Percentiles rank a stretch among this genome's conserved stretches.
Conservation (phyloP, 805 yeast species). For the Candida maesae region DNA sequence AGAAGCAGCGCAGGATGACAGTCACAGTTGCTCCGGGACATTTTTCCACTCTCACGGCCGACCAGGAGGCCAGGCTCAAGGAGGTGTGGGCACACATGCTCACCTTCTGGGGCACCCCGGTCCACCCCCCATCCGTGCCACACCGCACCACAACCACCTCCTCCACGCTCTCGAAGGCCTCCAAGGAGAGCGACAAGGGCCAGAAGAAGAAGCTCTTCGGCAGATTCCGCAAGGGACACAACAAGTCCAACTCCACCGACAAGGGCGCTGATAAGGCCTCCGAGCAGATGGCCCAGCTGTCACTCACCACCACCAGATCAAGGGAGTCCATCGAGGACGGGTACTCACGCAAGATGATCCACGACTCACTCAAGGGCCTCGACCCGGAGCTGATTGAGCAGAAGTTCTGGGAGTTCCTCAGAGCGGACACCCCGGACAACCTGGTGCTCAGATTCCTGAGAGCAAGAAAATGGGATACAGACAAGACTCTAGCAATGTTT, state of each 20-base stretch:
- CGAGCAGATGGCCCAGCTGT: no score
- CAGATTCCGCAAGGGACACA: slow-evolving; percentile 21
- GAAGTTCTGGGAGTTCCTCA: slow-evolving; percentile 55
- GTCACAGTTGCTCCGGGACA: slow-evolving; percentile 36
- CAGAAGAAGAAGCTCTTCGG: slow-evolving; percentile 29
- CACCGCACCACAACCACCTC: slow-evolving; percentile 11
- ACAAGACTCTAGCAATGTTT: slow-evolving; percentile 65
- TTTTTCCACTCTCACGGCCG: slow-evolving; percentile 42
- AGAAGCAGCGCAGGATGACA: slow-evolving; percentile 9
- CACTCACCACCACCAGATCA: slow-evolving; percentile 27
- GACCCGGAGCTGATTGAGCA: slow-evolving; percentile 48
- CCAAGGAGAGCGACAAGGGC: slow-evolving; percentile 9
- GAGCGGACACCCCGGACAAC: slow-evolving; percentile 82
- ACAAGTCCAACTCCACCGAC: slow-evolving; percentile 11
- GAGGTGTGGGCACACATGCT: slow-evolving; percentile 68
- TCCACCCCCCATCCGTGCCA: slow-evolving; percentile 17
- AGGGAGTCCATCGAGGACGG: slow-evolving; percentile 28
- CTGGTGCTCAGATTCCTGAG: slow-evolving; percentile 69
- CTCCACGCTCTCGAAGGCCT: slow-evolving; percentile 6
- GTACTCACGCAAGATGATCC: slow-evolving; percentile 38
- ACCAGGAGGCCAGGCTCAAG: slow-evolving; percentile 62
- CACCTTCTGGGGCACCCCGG: slow-evolving; percentile 52
- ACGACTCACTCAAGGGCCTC: slow-evolving; percentile 47
- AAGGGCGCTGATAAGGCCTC: no score
- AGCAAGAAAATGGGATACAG: slow-evolving; percentile 83